Conservation (phyloP, 2,329 filamentous ascomycete genomes). For the Dactylellina drechsleri region DNA sequence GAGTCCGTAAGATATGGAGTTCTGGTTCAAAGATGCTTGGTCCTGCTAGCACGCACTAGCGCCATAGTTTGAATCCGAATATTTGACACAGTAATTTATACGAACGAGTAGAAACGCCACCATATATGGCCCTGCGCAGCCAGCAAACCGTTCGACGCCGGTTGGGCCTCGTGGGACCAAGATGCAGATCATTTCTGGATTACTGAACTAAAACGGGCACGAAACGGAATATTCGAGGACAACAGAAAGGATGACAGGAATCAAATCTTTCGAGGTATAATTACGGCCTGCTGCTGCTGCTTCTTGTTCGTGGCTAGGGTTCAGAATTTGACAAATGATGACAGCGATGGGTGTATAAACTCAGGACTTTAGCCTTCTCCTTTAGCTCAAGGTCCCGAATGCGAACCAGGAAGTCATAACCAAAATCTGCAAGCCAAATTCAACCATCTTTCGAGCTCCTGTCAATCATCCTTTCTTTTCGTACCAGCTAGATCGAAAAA, state of each 20-base stretch:
- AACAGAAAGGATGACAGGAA: conserved; percentile 32
- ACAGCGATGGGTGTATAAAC: conserved; percentile 23
- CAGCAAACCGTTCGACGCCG: conserved; percentile 25
- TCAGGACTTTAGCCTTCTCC: conserved; percentile 7
- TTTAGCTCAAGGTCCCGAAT: not conserved
- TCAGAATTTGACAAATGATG: conserved; percentile 39
- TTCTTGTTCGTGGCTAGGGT: conserved; percentile 22
- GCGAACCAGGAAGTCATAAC: conserved; percentile 2
- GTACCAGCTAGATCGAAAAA: not conserved
- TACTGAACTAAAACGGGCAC: conserved; percentile 37
- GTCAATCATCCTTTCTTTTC: too few relatives aligned
- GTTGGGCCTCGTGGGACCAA: conserved; percentile 8
- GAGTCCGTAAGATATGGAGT: too few relatives aligned
- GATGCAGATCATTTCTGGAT: conserved; percentile 33
- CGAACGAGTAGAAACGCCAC: conserved; percentile 5
- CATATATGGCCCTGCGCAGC: conserved; percentile 8
- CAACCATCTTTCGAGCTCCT: too few relatives aligned
- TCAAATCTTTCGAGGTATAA: not conserved
- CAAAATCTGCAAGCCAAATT: conserved; percentile 5
- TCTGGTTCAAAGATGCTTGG: too few relatives aligned
- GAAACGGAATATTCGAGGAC: conserved; percentile 11
- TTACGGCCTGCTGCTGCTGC: not conserved
- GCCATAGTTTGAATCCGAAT: not conserved
- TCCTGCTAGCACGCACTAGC: too few relatives aligned
- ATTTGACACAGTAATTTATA: not conserved